Evolutionary conservation across 352 stramenopile species (phyloP).

Genomic region (Peronospora farinosa): DNA sequence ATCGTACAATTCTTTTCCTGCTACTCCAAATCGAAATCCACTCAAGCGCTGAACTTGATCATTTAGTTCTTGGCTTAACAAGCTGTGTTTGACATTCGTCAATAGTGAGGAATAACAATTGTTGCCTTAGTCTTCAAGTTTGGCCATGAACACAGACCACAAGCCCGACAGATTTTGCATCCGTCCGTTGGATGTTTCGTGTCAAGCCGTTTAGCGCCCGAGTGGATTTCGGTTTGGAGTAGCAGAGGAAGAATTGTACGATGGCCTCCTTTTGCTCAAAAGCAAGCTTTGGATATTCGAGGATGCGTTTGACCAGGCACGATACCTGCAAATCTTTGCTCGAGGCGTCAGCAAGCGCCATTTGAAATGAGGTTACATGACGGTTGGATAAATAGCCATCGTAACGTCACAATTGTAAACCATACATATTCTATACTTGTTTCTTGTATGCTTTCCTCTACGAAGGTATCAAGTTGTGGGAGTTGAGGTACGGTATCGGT

Average conservation of each 20-base stretch:
- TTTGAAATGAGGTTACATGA: no score
- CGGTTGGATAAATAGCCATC: no score
- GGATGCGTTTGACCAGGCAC: constrained; percentile 24
- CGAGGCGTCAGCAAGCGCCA: constrained; percentile 9
- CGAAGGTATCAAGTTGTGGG: no score
- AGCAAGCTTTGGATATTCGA: constrained; percentile 27
- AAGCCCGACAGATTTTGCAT: constrained; percentile 20
- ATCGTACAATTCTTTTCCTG: no score
- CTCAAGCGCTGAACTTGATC: neutral
- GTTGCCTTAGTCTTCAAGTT: neutral
- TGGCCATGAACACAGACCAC: constrained; percentile 2
- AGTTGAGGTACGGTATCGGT: no score
- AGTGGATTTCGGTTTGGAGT: no score
- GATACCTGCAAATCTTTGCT: constrained; percentile 22
- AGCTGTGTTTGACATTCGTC: constrained; percentile 12
- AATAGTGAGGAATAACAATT: constrained; percentile 1
- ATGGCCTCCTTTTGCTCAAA: constrained; percentile 28
- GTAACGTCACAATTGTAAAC: no score
- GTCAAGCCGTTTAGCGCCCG: neutral
- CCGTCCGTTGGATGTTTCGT: no score
- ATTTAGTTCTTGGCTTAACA: neutral
- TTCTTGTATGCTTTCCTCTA: no score
- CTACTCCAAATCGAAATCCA: no score
- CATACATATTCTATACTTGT: no score
- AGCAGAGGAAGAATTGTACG: no score